Evolutionary conservation across 345 rosid species (phyloP).

Genomic region (Gynandropsis gynandra): DNA sequence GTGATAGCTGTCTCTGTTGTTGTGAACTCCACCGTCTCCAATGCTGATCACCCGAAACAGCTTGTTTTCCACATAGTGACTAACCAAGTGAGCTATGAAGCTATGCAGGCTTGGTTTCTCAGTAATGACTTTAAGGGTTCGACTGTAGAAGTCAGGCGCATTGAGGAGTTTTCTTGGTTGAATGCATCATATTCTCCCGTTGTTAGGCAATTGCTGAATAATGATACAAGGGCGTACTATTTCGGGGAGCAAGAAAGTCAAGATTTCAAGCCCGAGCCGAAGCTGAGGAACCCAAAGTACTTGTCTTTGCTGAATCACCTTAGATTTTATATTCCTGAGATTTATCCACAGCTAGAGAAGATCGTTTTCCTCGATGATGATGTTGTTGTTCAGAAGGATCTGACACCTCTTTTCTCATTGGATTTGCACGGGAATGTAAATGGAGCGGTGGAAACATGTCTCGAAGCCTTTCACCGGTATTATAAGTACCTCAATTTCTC

Average conservation of each 20-base stretch:
- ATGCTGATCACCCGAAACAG: constrained; percentile 91
- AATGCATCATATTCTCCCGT: constrained; percentile 75
- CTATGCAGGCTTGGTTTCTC: constrained; percentile 81
- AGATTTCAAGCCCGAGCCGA: constrained; percentile 50
- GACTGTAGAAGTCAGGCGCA: constrained; percentile 65
- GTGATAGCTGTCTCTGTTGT: constrained; percentile 75
- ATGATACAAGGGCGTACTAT: constrained; percentile 44
- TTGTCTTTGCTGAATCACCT: constrained; percentile 74
- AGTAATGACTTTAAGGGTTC: constrained; percentile 75
- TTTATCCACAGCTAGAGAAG: constrained; percentile 90
- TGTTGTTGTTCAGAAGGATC: constrained; percentile 90
- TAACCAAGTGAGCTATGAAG: constrained; percentile 51
- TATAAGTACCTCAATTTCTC: constrained; percentile 96
- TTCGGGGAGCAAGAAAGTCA: constrained; percentile 40
- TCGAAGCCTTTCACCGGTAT: constrained; percentile 89
- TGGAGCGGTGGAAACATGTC: constrained; percentile 99
- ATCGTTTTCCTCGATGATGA: constrained; percentile 89
- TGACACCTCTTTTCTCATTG: constrained; percentile 80
- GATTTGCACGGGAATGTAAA: constrained; percentile 92
- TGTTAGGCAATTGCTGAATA: constrained; percentile 43
- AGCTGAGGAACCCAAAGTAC: constrained; percentile 58
- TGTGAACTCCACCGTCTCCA: constrained; percentile 76
- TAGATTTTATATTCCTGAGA: constrained; percentile 88
- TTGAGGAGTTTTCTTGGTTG: constrained; percentile 75
- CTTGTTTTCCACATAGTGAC: constrained; percentile 75